Percentiles rank a stretch among this genome's conserved stretches.
Conservation (phyloP, 257 asterid genomes). For the Solanum pennellii region DNA sequence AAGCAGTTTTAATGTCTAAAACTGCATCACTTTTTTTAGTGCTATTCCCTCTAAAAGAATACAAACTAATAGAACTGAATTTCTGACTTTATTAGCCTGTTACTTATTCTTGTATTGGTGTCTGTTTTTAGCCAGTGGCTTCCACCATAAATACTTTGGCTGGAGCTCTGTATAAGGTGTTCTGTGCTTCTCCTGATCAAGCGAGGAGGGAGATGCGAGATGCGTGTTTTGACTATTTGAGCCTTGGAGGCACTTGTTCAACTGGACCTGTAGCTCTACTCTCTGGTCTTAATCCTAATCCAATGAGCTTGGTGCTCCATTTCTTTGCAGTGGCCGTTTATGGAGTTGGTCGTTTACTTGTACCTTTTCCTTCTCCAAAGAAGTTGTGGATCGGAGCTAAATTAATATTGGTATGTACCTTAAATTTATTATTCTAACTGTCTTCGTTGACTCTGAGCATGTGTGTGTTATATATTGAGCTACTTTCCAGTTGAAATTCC, state of each 20-base stretch:
- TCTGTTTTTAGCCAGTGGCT: conserved; percentile 36
- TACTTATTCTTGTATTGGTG: neutral
- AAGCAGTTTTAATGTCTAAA: neutral
- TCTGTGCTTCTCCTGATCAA: conserved; percentile 43
- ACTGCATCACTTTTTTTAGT: neutral
- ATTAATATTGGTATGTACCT: conserved; percentile 23
- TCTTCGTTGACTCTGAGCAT: neutral
- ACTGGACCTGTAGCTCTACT: conserved; percentile 41
- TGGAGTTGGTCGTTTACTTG: conserved; percentile 35
- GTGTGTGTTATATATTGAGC: neutral
- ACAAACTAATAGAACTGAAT: neutral
- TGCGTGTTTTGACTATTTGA: conserved; percentile 44
- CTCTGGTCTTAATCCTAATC: conserved; percentile 35
- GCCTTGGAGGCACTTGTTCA: conserved; percentile 43
- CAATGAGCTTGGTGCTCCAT: conserved; percentile 35
- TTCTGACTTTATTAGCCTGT: neutral
- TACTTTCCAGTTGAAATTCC: neutral
- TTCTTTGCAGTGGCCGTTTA: conserved; percentile 38
- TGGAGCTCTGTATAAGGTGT: conserved; percentile 37
- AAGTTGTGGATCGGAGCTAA: conserved; percentile 37
- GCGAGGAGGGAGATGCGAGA: conserved; percentile 46
- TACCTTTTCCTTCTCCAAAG: conserved; percentile 40
- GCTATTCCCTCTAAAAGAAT: neutral
- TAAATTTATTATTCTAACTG: neutral
- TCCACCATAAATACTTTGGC: conserved; percentile 45